Conservation (phyloP, 2,329 filamentous ascomycete genomes). For the Clonostachys byssicola region DNA sequence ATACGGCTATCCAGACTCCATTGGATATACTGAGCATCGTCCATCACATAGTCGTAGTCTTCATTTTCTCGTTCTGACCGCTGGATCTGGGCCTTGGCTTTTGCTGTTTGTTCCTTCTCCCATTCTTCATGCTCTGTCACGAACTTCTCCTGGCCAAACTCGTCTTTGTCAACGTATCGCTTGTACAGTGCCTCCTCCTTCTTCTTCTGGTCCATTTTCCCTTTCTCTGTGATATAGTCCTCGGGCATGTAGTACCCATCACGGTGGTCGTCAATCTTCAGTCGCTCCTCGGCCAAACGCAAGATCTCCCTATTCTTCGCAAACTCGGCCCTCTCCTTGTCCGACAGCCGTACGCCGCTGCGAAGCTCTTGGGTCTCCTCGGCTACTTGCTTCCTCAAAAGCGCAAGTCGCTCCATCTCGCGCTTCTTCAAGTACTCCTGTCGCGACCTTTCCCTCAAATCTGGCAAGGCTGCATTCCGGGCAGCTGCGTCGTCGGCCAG, state of each 20-base stretch:
- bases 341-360: constrained; percentile 70
- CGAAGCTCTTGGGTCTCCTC: constrained; percentile 82
- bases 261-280: constrained; percentile 84
- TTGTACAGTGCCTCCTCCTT: constrained; percentile 90
- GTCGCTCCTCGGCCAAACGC: constrained; percentile 75
- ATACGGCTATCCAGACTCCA: constrained; percentile 74
- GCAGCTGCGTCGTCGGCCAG: constrained; percentile 53
- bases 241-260: constrained; percentile 93
- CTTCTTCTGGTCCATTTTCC: constrained; percentile 79
- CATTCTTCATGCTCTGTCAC: constrained; percentile 94
- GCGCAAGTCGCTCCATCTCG: constrained; percentile 76
- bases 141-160: constrained; percentile 82
- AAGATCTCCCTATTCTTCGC: constrained; percentile 81
- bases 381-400: constrained; percentile 85
- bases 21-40: constrained; percentile 82
- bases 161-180: constrained; percentile 82
- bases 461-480: constrained; percentile 68
- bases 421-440: constrained; percentile 94
- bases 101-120: constrained; percentile 85
- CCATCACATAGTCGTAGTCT: constrained; percentile 90
- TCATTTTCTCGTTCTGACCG: constrained; percentile 71
- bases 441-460: constrained; percentile 77
- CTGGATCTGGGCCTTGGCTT: constrained; percentile 82
- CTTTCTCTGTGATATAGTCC: constrained; percentile 91
- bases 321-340: constrained; percentile 82